A percentile compares a stretch with the other conserved stretches of the same genome.
Conservation (phyloP, 139 green algal species). For the Limnomonas spitsbergensis region DNA sequence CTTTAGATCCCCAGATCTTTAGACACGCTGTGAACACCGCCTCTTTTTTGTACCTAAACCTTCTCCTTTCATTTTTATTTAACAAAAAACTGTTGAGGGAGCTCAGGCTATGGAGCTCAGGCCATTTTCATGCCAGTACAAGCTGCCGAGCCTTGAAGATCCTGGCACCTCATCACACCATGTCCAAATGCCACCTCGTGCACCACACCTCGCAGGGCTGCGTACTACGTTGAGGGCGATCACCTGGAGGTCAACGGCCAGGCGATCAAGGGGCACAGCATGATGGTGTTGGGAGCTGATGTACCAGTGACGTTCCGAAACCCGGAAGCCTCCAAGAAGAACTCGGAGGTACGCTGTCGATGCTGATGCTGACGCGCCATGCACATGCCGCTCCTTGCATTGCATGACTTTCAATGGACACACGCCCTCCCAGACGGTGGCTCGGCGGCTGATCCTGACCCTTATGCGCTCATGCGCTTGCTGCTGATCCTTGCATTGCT, state of each 20-base stretch:
- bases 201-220: neutral
- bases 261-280: neutral
- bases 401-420: too few relatives aligned
- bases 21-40: neutral
- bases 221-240: neutral
- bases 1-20: neutral
- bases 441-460: too few relatives aligned
- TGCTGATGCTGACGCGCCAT: too few relatives aligned
- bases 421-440: too few relatives aligned
- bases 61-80: neutral
- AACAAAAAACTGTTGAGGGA: neutral
- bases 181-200: neutral
- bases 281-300: neutral
- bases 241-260: neutral
- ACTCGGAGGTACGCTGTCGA: too few relatives aligned
- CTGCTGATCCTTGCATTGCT: too few relatives aligned
- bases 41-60: neutral
- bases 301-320: neutral
- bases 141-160: neutral
- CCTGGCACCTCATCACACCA: neutral
- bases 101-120: too few relatives aligned
- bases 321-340: too few relatives aligned
- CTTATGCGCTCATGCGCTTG: too few relatives aligned
- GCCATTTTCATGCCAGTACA: neutral
- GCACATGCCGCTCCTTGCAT: too few relatives aligned